phyloP scores from a whole-genome alignment of 2,329 filamentous ascomycete species.

The Alternaria brassicae region DNA sequence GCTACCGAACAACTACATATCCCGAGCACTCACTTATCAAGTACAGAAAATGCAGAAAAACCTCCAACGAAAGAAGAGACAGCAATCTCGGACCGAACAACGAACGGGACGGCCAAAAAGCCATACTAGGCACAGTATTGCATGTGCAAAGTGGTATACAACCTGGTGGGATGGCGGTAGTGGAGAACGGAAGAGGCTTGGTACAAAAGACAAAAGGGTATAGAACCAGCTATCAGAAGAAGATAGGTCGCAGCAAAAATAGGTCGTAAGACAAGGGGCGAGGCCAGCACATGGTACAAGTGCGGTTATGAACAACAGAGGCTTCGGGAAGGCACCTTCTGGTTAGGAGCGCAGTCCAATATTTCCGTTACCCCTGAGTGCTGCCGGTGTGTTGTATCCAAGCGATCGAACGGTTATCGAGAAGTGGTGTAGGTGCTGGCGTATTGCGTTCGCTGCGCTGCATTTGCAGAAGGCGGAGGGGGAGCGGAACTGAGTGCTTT shows the following conservation, averaged over 20 bases:
- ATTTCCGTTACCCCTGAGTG: not conserved
- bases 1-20: not conserved
- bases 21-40: not conserved
- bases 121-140: not conserved
- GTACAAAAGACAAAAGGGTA: slow-evolving; percentile 13
- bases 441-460: slow-evolving; percentile 26
- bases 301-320: not conserved
- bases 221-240: slow-evolving; percentile 15
- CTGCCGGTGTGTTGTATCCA: not conserved
- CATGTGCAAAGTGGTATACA: not conserved
- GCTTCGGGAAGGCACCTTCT: not conserved
- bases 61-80: not conserved
- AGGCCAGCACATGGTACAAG: not conserved
- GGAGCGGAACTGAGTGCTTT: slow-evolving; percentile 32
- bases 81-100: not conserved
- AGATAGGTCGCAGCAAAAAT: slow-evolving; percentile 11
- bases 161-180: not conserved
- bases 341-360: not conserved
- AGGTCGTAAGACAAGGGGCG: not conserved
- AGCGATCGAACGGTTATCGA: slow-evolving; percentile 19
- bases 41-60: not conserved
- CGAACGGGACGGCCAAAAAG: not conserved
- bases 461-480: slow-evolving; percentile 21
- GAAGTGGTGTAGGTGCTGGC: slow-evolving; percentile 29
- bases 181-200: not conserved